Evolutionary conservation across 2,329 filamentous ascomycete species (phyloP).

Genomic region (Cladosporium sp.): DNA sequence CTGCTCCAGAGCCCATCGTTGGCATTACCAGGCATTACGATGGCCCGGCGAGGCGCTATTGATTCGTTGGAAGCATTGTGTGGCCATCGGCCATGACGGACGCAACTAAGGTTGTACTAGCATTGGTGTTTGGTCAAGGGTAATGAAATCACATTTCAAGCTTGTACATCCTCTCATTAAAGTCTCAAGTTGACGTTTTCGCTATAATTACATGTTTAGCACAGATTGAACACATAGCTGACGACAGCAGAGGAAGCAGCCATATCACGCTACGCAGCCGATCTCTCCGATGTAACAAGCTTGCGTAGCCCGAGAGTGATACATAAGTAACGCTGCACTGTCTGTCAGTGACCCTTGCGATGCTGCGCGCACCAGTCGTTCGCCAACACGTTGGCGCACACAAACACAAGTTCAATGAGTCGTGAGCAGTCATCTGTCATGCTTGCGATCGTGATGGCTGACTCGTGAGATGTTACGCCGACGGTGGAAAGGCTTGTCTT

Average conservation of each 20-base stretch:
- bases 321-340: neutral
- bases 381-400: neutral
- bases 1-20: neutral
- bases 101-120: neutral
- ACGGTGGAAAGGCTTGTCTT: neutral
- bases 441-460: neutral
- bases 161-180: neutral
- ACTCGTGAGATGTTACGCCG: neutral
- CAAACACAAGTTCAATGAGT: neutral
- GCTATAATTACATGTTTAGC: neutral
- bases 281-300: neutral
- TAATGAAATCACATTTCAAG: neutral
- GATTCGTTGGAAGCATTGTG: neutral
- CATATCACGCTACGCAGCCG: neutral
- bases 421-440: neutral
- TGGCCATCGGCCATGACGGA: neutral
- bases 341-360: neutral
- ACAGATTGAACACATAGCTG: neutral
- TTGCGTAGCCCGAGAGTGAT: neutral
- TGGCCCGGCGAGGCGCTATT: neutral
- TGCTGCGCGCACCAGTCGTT: neutral
- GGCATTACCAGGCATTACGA: slow-evolving; percentile 8
- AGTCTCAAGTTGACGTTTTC: neutral
- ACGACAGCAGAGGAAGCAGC: neutral
- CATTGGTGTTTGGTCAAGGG: neutral